Base-by-base conservation (phyloP, 345 rosid genomes). In the Moricandia moricandioides region DNA sequence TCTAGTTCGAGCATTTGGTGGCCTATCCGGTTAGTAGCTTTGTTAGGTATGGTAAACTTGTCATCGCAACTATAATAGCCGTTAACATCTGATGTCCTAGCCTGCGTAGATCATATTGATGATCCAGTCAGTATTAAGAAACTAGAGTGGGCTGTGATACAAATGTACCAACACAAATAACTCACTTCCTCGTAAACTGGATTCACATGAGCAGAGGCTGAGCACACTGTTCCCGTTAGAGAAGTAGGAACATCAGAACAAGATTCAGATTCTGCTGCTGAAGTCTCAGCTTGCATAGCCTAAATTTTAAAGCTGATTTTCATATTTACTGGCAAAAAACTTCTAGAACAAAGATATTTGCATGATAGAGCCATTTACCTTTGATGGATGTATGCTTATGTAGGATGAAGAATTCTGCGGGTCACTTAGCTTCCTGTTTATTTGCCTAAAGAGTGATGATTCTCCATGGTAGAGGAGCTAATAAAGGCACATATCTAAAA, bases 161-260 rank as follows among this genome's bases (percentile, higher is more conserved):
- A 65, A 31, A 60, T 59, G 34, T 43, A 61, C 58, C 69, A 33
- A 52, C 62, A 73, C 68, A 79, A 39, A 34, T 71, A 34, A 73
- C 85, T 87, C 85, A 91, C 98, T 74, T 94, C 92, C 77, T 88
- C 90, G 60, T 78, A 86, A 77, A 81, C 81, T 21, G 84, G 80
- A 35, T 80, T 82, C 55, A 49, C 55, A 13, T 45, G 52, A 45
- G 52, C 17, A 45, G 52, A 45, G 52, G 52, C 52, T 45, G 52
- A n/a, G 52, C 52, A 45, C 52, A 45, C n/a, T 45, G 17, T 45
- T 45, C 52, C 52, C 6, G 52, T 45, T 45, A 45, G 52, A 13
- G 17, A 45, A 45, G 52, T n/a, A 45, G 52, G 52, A 45, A 45
- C 52, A 45, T 45, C 52, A n/a, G 52, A 45, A 45, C 52, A 91